Evolutionary conservation across 2,329 filamentous ascomycete species (phyloP).

Genomic region (Tympanopsis confertula): DNA sequence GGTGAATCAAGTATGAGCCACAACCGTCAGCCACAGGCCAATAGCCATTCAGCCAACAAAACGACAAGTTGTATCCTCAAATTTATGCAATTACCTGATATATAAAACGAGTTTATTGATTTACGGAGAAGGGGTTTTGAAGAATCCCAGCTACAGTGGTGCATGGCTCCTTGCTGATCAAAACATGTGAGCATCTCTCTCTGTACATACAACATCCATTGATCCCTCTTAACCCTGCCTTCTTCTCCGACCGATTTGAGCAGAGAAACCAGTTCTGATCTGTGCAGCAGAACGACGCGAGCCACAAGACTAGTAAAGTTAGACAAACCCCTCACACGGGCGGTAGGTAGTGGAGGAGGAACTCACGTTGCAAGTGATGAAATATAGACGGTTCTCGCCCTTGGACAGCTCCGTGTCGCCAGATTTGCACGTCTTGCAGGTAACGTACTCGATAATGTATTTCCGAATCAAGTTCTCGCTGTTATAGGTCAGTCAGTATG

Average conservation of each 20-base stretch:
- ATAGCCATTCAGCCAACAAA: not conserved
- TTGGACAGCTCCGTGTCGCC: constrained; percentile 94
- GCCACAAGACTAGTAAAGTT: constrained; percentile 41
- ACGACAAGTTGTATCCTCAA: not conserved
- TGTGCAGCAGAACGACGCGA: constrained; percentile 81
- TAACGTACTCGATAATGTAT: constrained; percentile 76
- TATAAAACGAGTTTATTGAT: not conserved
- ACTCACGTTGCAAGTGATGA: constrained; percentile 82
- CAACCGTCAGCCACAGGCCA: no score
- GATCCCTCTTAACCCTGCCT: constrained; percentile 63
- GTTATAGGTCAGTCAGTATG: not conserved
- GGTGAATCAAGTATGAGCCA: no score
- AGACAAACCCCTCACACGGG: constrained; percentile 6
- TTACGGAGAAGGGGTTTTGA: not conserved
- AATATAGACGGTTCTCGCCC: constrained; percentile 97
- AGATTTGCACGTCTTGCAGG: constrained; percentile 94
- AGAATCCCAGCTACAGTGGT: no score
- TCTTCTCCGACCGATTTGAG: constrained; percentile 96
- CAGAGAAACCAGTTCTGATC: constrained; percentile 99
- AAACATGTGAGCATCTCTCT: not conserved
- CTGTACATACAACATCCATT: not conserved
- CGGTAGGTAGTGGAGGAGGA: constrained; percentile 23
- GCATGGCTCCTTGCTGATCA: not conserved
- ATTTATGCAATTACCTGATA: not conserved
- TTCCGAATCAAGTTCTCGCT: constrained; percentile 13